Evolutionary conservation across 495 filamentous ascomycete species (phyloP).

Genomic region (Neurospora sp.): DNA sequence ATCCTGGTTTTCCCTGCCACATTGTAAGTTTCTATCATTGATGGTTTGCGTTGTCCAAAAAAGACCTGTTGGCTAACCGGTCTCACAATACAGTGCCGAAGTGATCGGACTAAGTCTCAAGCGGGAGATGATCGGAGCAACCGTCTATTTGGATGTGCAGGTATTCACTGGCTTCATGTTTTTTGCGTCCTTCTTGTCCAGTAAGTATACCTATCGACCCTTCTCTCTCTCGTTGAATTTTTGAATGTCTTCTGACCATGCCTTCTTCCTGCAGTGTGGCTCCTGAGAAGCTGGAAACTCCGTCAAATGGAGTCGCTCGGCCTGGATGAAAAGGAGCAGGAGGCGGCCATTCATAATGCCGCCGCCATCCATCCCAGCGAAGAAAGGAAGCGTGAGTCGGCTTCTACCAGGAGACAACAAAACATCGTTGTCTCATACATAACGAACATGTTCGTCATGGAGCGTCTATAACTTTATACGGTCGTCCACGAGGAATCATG

Average conservation of each 20-base stretch:
- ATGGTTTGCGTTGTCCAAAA: not conserved
- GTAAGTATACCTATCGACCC: slow-evolving; percentile 11
- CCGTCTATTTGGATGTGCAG: slow-evolving; percentile 33
- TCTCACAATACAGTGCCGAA: slow-evolving; percentile 37
- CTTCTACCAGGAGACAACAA: not conserved
- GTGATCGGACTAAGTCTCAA: slow-evolving; percentile 62
- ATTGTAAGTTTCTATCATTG: slow-evolving; percentile 28
- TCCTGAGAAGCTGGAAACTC: slow-evolving; percentile 35
- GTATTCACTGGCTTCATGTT: slow-evolving; percentile 30
- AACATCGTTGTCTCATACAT: slow-evolving; percentile 12
- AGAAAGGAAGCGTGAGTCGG: not conserved
- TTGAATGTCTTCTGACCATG: not conserved
- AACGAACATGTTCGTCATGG: slow-evolving; percentile 7
- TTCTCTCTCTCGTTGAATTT: no score
- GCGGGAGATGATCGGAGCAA: slow-evolving; percentile 21
- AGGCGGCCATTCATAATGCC: no score
- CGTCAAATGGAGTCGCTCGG: slow-evolving; percentile 25
- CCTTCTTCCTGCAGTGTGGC: slow-evolving; percentile 18
- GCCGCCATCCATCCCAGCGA: slow-evolving; percentile 7
- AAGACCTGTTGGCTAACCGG: not conserved
- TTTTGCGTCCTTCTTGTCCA: slow-evolving; percentile 27
- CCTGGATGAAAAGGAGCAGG: slow-evolving; percentile 18
- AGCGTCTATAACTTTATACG: slow-evolving; percentile 6
- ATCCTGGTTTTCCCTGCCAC: slow-evolving; percentile 62
- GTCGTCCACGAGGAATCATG: not conserved